Evolutionary conservation across 2,329 filamentous ascomycete genomes (phyloP), one percentile per base, ranked within the genome.

Genomic region (Aspergillus hortae): DNA sequence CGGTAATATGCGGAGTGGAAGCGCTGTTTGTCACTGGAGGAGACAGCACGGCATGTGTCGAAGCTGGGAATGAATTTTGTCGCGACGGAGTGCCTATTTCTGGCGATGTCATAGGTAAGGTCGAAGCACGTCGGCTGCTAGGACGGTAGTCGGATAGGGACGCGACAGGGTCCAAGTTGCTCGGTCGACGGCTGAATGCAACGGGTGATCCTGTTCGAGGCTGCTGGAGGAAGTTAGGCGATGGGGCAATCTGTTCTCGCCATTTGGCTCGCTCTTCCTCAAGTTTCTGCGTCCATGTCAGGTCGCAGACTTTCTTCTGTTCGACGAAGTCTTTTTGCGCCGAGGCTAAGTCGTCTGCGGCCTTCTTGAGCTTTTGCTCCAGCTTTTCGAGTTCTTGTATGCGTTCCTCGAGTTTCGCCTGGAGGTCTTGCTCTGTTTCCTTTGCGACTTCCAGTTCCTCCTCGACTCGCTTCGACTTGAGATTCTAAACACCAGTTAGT

Each of bases 391-490:
- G 78, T 55, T 87, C 80, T 58, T 87, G 81, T 19, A 85, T 79
- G n/a, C 82, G 81, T 53, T 80, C 80, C 56, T 85, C 83, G 3
- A 95, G 73, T 14, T 79, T 74, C 43, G 85, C 81, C 23, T 75
- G 65, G 23, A 74, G 55, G n/a, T 76, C 73, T 9, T 67, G 67
- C 49, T 72, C 66, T 4, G 59, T 56, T 48, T 71, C 73, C 55
- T 69, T 72, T 79, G 85, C 61, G 78, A 82, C 56, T 63, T 96
- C 90, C 5, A 96, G 73, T 59, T 97, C 91, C 59, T 95, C 89
- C 67, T 96, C 91, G 19, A 88, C 76, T 49, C 80, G 82, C 61
- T 89, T 83, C 10, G 77, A 75, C 67, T 83, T 88, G 14, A 80
- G 73, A 49, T 88, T 88, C 81, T 90, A 53, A 48, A 43, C 4